A percentile compares a stretch with the other conserved stretches of the same genome.
Evolutionary conservation across 1,284 basidiomycete species (phyloP).

Genomic region (Trichosporon asahii): DNA sequence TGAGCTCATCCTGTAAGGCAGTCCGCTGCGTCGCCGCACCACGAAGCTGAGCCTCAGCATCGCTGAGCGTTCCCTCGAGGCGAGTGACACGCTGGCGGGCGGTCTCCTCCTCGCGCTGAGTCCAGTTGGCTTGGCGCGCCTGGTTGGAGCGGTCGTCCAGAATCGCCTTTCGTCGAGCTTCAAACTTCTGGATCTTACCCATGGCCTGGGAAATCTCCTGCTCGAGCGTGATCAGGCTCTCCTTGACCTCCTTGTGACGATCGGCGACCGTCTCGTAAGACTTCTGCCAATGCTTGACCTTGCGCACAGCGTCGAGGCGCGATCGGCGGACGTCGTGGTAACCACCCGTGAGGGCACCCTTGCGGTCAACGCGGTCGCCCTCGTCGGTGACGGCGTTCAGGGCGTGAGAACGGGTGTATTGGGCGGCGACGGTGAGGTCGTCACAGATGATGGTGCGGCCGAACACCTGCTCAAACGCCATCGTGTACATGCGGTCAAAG

Average conservation of each 20-base stretch:
- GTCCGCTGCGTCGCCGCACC: constrained; percentile 53
- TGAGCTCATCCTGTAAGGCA: constrained; percentile 69
- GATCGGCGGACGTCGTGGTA: constrained; percentile 90
- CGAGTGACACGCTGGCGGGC: constrained; percentile 62
- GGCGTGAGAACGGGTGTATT: constrained; percentile 89
- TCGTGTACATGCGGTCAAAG: constrained; percentile 67
- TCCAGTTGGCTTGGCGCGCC: constrained; percentile 61
- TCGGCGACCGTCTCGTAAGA: constrained; percentile 67
- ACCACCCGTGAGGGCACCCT: constrained; percentile 91
- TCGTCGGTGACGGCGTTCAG: constrained; percentile 97
- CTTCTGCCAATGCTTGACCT: constrained; percentile 70
- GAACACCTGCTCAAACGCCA: constrained; percentile 97
- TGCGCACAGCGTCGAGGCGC: constrained; percentile 80
- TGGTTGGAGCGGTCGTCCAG: constrained; percentile 67
- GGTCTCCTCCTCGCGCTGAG: constrained; percentile 70
- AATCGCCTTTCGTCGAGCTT: constrained; percentile 68
- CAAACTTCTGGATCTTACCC: constrained; percentile 69
- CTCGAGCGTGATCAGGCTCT: constrained; percentile 67
- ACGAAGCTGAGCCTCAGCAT: constrained; percentile 66
- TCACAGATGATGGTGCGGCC: constrained; percentile 94
- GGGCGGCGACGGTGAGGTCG: constrained; percentile 85
- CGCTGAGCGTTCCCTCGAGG: constrained; percentile 66
- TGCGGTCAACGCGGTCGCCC: constrained; percentile 95
- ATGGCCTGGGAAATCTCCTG: constrained; percentile 78
- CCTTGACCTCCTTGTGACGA: constrained; percentile 70